A percentile compares a stretch with the other conserved stretches of the same genome.
Evolutionary conservation across 208 protist species (phyloP).

Genomic region (Naegleria lovaniensis): DNA sequence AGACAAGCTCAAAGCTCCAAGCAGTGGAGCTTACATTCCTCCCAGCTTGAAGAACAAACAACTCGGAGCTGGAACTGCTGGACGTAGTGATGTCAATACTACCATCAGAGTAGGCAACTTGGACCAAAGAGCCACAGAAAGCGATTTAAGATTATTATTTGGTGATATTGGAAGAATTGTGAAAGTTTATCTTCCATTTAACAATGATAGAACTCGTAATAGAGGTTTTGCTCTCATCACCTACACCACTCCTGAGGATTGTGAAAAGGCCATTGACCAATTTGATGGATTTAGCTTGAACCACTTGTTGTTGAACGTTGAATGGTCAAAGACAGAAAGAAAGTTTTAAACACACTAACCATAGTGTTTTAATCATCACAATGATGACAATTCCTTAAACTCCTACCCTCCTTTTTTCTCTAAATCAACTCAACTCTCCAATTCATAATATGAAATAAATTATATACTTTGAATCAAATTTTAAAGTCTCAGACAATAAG

Average conservation of each 20-base stretch:
- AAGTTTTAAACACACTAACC: not conserved
- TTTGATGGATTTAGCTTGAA: not conserved
- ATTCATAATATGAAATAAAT: no score
- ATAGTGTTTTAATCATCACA: not conserved
- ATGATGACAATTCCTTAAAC: no score
- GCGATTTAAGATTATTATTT: not conserved
- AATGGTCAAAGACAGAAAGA: not conserved
- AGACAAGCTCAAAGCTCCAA: not conserved
- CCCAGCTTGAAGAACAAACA: not conserved
- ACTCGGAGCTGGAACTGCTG: not conserved
- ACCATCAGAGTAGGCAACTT: not conserved
- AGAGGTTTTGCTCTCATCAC: conserved; percentile 28
- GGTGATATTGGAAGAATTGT: not conserved
- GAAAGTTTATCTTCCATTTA: not conserved
- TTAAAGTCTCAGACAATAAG: no score
- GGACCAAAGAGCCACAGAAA: not conserved
- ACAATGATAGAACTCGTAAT: not conserved
- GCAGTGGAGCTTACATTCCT: not conserved
- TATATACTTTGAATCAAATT: no score
- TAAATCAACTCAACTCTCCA: no score
- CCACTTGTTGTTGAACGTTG: not conserved
- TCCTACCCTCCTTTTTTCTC: no score
- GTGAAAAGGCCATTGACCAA: not conserved
- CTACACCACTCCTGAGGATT: not conserved
- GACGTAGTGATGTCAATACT: not conserved